Base-by-base conservation (phyloP, 768 basidiomycete species). In the Calocera viscosa region DNA sequence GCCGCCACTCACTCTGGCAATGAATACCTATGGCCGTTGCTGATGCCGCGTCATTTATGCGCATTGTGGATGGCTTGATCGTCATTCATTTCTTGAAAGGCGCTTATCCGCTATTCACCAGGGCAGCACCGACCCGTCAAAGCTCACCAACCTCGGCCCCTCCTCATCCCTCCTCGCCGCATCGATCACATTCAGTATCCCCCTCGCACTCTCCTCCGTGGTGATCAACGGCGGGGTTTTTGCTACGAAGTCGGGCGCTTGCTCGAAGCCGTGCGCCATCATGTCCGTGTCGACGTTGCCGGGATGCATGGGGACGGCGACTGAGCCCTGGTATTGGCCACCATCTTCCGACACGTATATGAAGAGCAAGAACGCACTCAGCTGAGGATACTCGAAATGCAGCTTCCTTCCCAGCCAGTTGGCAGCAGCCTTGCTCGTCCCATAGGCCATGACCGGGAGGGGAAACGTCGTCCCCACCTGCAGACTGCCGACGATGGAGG, bases 341-440 rank as follows among this genome's bases (percentile, higher is more conserved):
- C n/a, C n/a, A n/a, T n/a, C n/a, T n/a, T n/a, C n/a, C n/a, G n/a
- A n/a, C n/a, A n/a, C n/a, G n/a, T n/a, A n/a, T n/a, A 14, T 38
- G 35, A 14, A 38, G 35, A 38, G 35, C n/a, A n/a, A 38, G 35
- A 68, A 43, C 17, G 53, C 49, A 34, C 64, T 63, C 3, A 68
- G 17, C 2, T 30, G 35, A 19, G 67, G 43, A 47, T 60, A 39
- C 64, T 67, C 65, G 35, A 30, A 22, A 14, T 65, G 32, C 24
- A 71, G 41, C 43, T 65, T 69, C 2, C n/a, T 1, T 22, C 63
- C 38, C 22, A 68, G 1, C 35, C 17, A 71, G 64, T 72, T 72
- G 41, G 64, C 65, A 14, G 70, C 72, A 7, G 66, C 68, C 53
- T 72, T 72, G 34, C 65, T 68, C 26, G 34, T 16, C 14, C 63